A percentile compares a stretch with the other conserved stretches of the same genome.
Evolutionary conservation across 2,329 filamentous ascomycete species (phyloP).

Genomic region (Aureobasidium subglaciale): DNA sequence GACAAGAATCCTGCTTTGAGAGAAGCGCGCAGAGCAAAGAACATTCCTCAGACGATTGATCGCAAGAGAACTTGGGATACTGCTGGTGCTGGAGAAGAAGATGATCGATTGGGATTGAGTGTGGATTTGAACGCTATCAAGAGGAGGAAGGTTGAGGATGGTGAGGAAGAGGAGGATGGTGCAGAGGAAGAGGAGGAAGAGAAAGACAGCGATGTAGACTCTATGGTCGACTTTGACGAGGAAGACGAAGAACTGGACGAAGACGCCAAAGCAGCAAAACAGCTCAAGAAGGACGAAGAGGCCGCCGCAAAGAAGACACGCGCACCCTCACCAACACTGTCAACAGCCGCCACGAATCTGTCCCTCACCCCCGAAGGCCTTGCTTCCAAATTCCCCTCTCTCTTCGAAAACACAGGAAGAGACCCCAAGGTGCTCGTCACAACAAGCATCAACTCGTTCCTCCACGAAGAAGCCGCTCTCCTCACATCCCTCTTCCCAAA

Average conservation of each 20-base stretch:
- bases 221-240: constrained; percentile 64
- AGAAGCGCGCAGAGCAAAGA: constrained; percentile 65
- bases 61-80: constrained; percentile 82
- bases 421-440: constrained; percentile 84
- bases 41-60: constrained; percentile 75
- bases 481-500: constrained; percentile 78
- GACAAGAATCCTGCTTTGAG: constrained; percentile 71
- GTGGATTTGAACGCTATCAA: constrained; percentile 42
- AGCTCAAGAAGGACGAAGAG: constrained; percentile 21
- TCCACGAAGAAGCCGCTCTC: constrained; percentile 74
- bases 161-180: constrained; percentile 33
- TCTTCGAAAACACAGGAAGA: constrained; percentile 50
- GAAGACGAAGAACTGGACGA: constrained; percentile 46
- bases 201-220: constrained; percentile 55
- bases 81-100: constrained; percentile 37
- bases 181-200: constrained; percentile 46
- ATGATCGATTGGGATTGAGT: constrained; percentile 34
- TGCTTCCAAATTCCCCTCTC: constrained; percentile 52
- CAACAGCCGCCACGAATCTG: constrained; percentile 53
- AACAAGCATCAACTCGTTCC: constrained; percentile 78
- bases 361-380: constrained; percentile 55
- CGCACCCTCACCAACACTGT: constrained; percentile 48
- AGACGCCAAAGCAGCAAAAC: constrained; percentile 19
- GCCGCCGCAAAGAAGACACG: constrained; percentile 20
- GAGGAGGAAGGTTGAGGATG: constrained; percentile 35